Evolutionary conservation across 768 basidiomycete genomes (phyloP), one percentile per base, ranked within the genome.

Genomic region (Leucocoprinus leucothites): DNA sequence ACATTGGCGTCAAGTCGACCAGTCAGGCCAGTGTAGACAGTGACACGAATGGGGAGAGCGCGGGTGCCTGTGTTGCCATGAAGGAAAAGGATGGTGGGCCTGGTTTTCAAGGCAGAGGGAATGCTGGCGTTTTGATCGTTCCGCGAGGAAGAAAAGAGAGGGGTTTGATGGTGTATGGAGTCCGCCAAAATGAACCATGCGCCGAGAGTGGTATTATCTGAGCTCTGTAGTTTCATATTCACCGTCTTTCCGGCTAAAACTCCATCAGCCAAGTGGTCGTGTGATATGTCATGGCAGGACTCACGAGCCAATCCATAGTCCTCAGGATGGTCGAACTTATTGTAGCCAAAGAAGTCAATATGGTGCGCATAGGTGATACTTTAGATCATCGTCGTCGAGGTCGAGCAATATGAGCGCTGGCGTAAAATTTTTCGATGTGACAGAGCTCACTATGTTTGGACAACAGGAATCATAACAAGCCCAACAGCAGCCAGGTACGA

Each of bases 11-110:
- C 67, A 25, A 85, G 67, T 0, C 80, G 76, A 5, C 78, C 74
- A 0, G 85, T 77, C 56, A 81, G 74, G 0, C 70, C 67, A 0
- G 68, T 70, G 63, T 85, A 86, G 6, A 81, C 63, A 1, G 71
- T 69, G 1, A 85, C 77, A 22, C 89, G 82, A 42, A 76, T 70
- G 1, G 69, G 65, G 1, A 74, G 69, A 0, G 84, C 83, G 8
- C 89, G 76, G 1, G 83, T 85, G 1, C 75, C 87, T 0, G 84
- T 87, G 59, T 89, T 89, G 2, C 89, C 90, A 59, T 91, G 90
- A 40, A 88, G 71, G 69, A 82, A 90, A 9, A 91, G 71, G 43
- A 89, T 73, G 0, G 87, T 89, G 0, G 86, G 87, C 13, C 72
- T 61, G 41, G 56, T 51, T 11, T 61, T 38, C 28, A 72, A 42